Conservation (phyloP, 1,139 yeast genomes). For the Zygosaccharomyces sapae region DNA sequence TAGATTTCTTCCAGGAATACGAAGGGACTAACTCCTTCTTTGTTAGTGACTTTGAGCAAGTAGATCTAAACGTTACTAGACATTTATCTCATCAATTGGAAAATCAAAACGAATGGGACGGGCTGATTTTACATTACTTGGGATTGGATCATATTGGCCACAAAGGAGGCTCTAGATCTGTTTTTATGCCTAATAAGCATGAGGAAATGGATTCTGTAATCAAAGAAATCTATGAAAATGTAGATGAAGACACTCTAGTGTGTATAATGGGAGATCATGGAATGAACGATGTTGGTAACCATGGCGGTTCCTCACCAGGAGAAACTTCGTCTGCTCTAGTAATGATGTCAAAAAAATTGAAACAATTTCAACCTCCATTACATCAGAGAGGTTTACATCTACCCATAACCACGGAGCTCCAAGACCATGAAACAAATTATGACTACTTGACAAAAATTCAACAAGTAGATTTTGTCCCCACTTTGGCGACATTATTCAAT, state of each 20-base stretch:
- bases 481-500: constrained; percentile 66
- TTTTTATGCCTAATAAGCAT: constrained; percentile 77
- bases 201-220: constrained; percentile 76
- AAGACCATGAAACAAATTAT: constrained; percentile 34
- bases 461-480: constrained; percentile 88
- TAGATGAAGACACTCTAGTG: constrained; percentile 57
- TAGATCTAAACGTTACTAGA: constrained; percentile 87
- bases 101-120: constrained; percentile 64
- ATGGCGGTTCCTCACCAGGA: constrained; percentile 90
- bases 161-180: constrained; percentile 84
- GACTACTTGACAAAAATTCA: constrained; percentile 53
- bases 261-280: constrained; percentile 93
- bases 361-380: constrained; percentile 25
- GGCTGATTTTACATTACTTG: constrained; percentile 77
- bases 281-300: constrained; percentile 84
- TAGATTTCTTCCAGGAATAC: constrained; percentile 48
- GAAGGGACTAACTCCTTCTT: constrained; percentile 95
- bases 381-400: constrained; percentile 37
- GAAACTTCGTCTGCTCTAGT: constrained; percentile 85
- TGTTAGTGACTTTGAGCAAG: constrained; percentile 91
- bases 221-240: constrained; percentile 46
- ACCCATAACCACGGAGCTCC: constrained; percentile 36
- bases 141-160: constrained; percentile 98
- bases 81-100: constrained; percentile 47
- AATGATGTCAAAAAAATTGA: constrained; percentile 60